These are phyloP conservation scores for Pseudoturritis turrita DNA, from an alignment of 345 rosid genomes.

Conservation along the genomic window DNA sequence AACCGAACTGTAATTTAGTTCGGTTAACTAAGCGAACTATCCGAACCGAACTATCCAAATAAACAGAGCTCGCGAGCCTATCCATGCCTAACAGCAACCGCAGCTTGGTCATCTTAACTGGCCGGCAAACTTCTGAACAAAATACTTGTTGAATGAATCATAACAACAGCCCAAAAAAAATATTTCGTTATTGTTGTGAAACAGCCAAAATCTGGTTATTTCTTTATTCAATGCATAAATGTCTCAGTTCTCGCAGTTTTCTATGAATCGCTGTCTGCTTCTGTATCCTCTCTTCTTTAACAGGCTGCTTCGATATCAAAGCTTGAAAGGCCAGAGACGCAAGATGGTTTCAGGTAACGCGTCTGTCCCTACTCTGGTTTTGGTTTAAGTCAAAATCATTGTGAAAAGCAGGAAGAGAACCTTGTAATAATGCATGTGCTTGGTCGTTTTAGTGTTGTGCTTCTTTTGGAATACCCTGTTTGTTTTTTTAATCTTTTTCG, in stretches of 20 bases:
- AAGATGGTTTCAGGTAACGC: not conserved
- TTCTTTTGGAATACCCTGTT: conserved; percentile 12
- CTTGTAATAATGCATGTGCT: conserved; percentile 23
- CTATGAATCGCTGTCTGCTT: not conserved
- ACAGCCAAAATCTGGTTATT: conserved; percentile 9
- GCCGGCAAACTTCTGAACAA: conserved; percentile 72
- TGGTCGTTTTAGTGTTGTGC: conserved; percentile 22
- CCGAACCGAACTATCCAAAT: too few species aligned
- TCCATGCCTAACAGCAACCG: conserved; percentile 85
- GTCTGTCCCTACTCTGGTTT: not conserved
- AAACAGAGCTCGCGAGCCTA: too few species aligned
- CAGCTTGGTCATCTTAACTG: conserved; percentile 84
- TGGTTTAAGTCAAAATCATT: not conserved
- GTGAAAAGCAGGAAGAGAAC: conserved; percentile 15
- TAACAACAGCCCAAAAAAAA: conserved; percentile 36
- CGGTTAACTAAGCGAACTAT: too few species aligned
- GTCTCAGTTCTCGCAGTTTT: not conserved
- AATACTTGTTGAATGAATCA: conserved; percentile 33
- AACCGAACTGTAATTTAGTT: too few species aligned
- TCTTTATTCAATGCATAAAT: conserved; percentile 16
- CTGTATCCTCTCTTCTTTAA: not conserved
- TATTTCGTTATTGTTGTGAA: conserved; percentile 27
- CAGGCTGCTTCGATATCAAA: conserved; percentile 16
- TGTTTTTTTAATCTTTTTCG: not conserved
- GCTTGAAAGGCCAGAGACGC: conserved; percentile 43